Evolutionary conservation across 2,329 filamentous ascomycete genomes (phyloP), one percentile per base, ranked within the genome.

Genomic region (Westerdykella sp.): DNA sequence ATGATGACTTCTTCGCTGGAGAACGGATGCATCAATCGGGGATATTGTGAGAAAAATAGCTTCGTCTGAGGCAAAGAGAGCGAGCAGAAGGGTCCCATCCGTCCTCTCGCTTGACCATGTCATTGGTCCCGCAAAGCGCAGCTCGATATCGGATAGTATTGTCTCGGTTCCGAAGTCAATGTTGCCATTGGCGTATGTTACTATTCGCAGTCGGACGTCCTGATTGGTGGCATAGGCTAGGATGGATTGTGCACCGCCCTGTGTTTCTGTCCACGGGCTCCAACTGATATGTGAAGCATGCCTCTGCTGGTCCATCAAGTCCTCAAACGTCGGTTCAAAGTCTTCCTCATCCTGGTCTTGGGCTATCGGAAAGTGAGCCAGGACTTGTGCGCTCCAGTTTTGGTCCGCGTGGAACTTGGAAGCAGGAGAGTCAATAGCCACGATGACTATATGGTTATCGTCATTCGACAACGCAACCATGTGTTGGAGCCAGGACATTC

Each of bases 401-500:
- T 50, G 47, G 10, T 50, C 46, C 7, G 37, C 43, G 22, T 56
- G 57, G 9, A 61, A 42, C 4, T 58, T 53, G 16, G 68, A 56
- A 34, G 67, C 58, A 1, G 70, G 69, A 4, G 71, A 68, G 10
- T 59, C 45, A 12, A 72, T 39, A n/a, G 49, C 47, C 4, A 72
- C 15, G 6, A 72, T 47, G 5, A 63, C 47, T 9, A 73, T 52
- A 14, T 71, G 57, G 25, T 69, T 70, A 34, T 67, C 59, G 32
- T 72, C 69, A 37, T 70, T 72, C 4, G 67, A 55, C 4, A 70
- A 54, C 6, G 63, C 67, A 30, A 73, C 37, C 13, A 67, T 55
- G 15, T 66, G 57, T 34, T 43, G 54, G 5, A 53, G 56, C 50
- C 56, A 62, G 5, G 49, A 47, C 22, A 56, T 36, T 16, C 51